Evolutionary conservation across 352 stramenopile species (phyloP), one percentile per base, ranked within the genome.

Genomic region (Phytopythium litorale): DNA sequence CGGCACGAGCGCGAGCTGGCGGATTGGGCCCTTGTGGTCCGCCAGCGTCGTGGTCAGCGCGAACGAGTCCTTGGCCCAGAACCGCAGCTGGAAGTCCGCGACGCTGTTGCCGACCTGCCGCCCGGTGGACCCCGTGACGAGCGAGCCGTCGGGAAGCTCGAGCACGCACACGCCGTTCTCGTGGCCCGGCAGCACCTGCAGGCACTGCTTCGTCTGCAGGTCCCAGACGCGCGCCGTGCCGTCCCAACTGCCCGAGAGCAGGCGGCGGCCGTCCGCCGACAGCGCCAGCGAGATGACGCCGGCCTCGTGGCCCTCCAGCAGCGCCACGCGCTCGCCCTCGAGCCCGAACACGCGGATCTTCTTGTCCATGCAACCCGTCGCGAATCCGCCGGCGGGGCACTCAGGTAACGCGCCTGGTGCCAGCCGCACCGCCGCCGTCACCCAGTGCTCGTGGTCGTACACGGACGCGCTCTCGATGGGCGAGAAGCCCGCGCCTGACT

Each of bases 91-190:
- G 38, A 91, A 92, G 71, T 93, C 82, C 19, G 84, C 78, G 25
- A 95, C 78, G 11, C 60, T 75, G 62, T 95, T 93, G 50, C 78
- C 86, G 15, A 88, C 80, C 62, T 95, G 86, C 46, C 75, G 63
- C 0, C 86, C 86, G 4, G 86, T 95, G 28, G 84, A 93, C 5
- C 84, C 86, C 43, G 86, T 95, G 15, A 91, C 83, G 19, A 95
- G 42, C 25, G 68, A 70, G 28, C 79, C 79, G 54, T 93, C 70
- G 0, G 76, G 74, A 12, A 95, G 58, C 1, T 75, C 79, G 0
- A 93, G 63, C 32, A 95, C 86, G 46, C 86, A 93, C 32, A 95
- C 86, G 57, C 86, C 86, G 63, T 95, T 95, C 68, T 95, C 86
- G 49, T 95, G 86, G 32, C 68, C 78, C 0, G 62, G 55, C 9